Evolutionary conservation across 495 filamentous ascomycete species (phyloP).

Genomic region (Aspergillus homomorphus): DNA sequence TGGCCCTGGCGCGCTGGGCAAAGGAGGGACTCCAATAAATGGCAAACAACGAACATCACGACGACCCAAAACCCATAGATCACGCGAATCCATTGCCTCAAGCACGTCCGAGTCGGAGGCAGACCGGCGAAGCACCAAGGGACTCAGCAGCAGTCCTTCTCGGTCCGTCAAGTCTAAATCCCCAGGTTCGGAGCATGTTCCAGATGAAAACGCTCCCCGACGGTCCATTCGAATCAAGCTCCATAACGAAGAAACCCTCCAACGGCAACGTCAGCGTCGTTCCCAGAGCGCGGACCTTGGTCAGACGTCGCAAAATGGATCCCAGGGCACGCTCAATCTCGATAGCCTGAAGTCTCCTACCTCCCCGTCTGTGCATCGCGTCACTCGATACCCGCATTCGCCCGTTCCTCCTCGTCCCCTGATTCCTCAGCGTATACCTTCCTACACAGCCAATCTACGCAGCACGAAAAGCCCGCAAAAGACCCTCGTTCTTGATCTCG

Average conservation of each 20-base stretch:
- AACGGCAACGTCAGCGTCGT: constrained; percentile 52
- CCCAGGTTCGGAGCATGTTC: constrained; percentile 27
- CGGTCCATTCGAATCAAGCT: constrained; percentile 90
- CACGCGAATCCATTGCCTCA: constrained; percentile 40
- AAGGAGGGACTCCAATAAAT: constrained; percentile 27
- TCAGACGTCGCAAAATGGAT: constrained; percentile 30
- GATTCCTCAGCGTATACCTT: constrained; percentile 80
- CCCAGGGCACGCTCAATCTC: constrained; percentile 33
- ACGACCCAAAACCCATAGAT: constrained; percentile 34
- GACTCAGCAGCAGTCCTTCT: constrained; percentile 25
- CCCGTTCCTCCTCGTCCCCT: constrained; percentile 86
- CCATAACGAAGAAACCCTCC: constrained; percentile 68
- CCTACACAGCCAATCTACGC: constrained; percentile 59
- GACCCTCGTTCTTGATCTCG: constrained; percentile 90
- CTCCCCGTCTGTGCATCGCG: constrained; percentile 64
- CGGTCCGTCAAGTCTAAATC: constrained; percentile 55
- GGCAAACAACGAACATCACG: constrained; percentile 36
- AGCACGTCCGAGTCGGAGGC: constrained; percentile 50
- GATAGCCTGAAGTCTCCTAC: constrained; percentile 79
- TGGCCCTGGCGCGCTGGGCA: constrained; percentile 26
- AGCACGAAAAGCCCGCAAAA: constrained; percentile 62
- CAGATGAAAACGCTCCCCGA: constrained; percentile 64
- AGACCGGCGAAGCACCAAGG: constrained; percentile 30
- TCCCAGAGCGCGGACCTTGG: constrained; percentile 34
- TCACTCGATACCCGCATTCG: constrained; percentile 86